Percentiles rank a stretch among this genome's conserved stretches.
Evolutionary conservation across 164 flowering plant genomes (phyloP).

Genomic region (Houttuynia cordata): DNA sequence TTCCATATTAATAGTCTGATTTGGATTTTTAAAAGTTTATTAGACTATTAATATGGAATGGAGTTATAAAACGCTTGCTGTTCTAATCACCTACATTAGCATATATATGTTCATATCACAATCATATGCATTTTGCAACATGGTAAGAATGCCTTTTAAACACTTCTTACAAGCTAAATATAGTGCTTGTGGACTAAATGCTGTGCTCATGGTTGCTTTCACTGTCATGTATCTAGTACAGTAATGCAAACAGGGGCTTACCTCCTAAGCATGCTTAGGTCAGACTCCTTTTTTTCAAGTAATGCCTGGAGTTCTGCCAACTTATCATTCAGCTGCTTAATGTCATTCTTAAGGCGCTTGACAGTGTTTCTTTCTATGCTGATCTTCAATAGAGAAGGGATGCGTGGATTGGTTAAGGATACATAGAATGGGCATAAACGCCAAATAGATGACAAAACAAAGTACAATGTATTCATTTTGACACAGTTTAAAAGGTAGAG

Average conservation of each 20-base stretch:
- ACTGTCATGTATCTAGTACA: background rate
- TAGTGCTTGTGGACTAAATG: no score
- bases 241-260: slow-evolving; percentile 6
- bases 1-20: no score
- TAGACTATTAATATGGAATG: no score
- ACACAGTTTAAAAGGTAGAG: background rate
- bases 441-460: background rate
- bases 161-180: no score
- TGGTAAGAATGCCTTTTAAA: no score
- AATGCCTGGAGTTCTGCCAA: slow-evolving; percentile 70
- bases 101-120: no score
- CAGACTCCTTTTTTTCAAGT: slow-evolving; percentile 73
- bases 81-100: no score
- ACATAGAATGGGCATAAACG: background rate
- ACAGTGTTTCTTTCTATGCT: slow-evolving; percentile 66
- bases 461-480: background rate
- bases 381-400: slow-evolving; percentile 76
- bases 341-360: slow-evolving; percentile 64
- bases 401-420: slow-evolving; percentile 63
- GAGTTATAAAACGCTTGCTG: no score
- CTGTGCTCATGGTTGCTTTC: background rate
- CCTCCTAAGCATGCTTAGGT: slow-evolving; percentile 47
- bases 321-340: slow-evolving; percentile 64
- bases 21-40: no score
- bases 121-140: no score